Evolutionary conservation across 2,329 filamentous ascomycete species (phyloP).

Genomic region (Cladosporium sp.): DNA sequence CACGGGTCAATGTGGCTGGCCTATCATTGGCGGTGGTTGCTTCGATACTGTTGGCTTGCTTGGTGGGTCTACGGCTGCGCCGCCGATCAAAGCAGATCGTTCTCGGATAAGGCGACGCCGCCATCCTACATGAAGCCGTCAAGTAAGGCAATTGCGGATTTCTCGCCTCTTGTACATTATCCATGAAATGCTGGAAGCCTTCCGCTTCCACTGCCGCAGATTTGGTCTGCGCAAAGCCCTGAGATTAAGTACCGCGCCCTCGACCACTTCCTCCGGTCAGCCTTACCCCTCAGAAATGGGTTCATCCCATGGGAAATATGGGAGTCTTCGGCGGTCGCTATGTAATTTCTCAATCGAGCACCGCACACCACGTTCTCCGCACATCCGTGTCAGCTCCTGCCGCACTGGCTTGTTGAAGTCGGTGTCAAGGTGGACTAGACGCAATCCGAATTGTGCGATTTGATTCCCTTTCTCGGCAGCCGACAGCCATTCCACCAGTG

Average conservation of each 20-base stretch:
- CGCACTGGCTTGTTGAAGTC: constrained; percentile 3
- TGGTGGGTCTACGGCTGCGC: neutral
- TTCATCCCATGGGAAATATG: too few relatives aligned
- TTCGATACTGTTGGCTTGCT: neutral
- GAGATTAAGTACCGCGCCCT: neutral
- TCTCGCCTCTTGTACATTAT: neutral
- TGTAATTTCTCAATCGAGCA: constrained; percentile 6
- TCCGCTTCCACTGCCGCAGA: neutral
- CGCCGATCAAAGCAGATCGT: neutral
- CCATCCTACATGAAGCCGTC: neutral
- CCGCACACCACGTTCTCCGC: neutral
- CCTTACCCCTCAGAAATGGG: neutral
- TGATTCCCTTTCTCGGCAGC: neutral
- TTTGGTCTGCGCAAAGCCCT: neutral
- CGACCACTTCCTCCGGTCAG: neutral
- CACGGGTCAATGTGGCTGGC: neutral
- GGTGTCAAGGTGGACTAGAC: neutral
- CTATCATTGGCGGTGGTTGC: neutral
- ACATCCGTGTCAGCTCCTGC: constrained; percentile 5
- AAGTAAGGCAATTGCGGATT: neutral
- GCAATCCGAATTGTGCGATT: constrained; percentile 3
- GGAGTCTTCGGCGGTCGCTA: neutral
- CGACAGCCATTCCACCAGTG: constrained; percentile 7
- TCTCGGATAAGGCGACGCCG: neutral
- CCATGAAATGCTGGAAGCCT: neutral